Evolutionary conservation across 2,329 filamentous ascomycete species (phyloP), one percentile per base, ranked within the genome.

Genomic region (Colletotrichum musicola): DNA sequence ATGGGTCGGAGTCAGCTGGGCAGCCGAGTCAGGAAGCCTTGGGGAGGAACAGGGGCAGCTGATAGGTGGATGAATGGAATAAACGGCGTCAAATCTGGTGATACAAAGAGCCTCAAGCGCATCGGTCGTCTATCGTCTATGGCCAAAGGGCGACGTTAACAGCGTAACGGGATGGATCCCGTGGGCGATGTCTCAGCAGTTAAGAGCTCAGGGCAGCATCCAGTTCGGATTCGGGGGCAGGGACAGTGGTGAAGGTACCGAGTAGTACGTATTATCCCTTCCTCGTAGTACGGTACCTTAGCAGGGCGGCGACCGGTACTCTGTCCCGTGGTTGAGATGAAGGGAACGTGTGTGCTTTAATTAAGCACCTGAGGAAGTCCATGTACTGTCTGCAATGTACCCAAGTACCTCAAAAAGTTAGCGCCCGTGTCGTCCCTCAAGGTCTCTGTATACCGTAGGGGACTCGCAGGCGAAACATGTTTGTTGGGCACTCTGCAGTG

Each of bases 11-110:
- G 66, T 68, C 62, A 68, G 62, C 66, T 61, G 44, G 62, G 50
- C 56, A 49, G 55, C 62, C 62, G 66, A 68, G 66, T 61, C 66
- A 66, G 66, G 55, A 66, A 68, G 56, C 55, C 51, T 49, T 30
- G 20, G 53, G 55, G 56, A 14, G 14, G 49, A 68, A 64, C 54
- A 58, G 54, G 53, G 61, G 65, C 20, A 25, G n/a, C 25, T 64
- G 61, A 51, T 57, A 65, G 62, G 54, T 55, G 54, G 63, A 64
- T 44, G 40, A 9, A 13, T 54, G 53, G 10, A 47, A 16, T 46
- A 35, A 42, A 49, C 54, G 59, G 64, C 55, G 40, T 20, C 40
- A 40, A 27, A 35, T 13, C 18, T 22, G 55, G n/a, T 16, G 35
- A 30, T 54, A 25, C 40, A 47, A 44, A 58, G 46, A 38, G 46